phyloP scores from a whole-genome alignment of 169 alveolate genomes.

The Plasmodium yoelii region DNA sequence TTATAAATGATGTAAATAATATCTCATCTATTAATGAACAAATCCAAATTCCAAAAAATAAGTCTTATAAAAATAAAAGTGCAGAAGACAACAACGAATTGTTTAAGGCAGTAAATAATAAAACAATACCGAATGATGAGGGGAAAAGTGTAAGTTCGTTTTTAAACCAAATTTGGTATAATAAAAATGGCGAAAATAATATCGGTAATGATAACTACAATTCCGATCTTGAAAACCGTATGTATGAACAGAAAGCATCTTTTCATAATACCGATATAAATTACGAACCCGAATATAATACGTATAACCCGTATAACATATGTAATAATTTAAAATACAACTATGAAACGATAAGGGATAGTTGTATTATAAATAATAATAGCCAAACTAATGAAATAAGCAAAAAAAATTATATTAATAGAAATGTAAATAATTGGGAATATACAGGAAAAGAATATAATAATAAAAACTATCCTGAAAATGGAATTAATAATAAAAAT shows the following conservation, averaged over 20 bases:
- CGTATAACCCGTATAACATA: too few relatives aligned
- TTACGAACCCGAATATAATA: too few relatives aligned
- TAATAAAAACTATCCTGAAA: background rate
- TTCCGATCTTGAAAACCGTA: background rate
- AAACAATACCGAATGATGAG: background rate
- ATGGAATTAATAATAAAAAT: constrained; percentile 3
- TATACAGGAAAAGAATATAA: constrained; percentile 10
- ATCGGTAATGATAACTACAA: constrained; percentile 1
- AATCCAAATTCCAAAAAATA: too few relatives aligned
- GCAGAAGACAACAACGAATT: background rate
- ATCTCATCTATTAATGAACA: background rate
- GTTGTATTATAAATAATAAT: background rate
- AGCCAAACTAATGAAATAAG: constrained; percentile 2
- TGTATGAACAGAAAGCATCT: too few relatives aligned
- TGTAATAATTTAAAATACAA: background rate
- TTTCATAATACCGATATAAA: too few relatives aligned
- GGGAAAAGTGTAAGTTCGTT: constrained; percentile 41
- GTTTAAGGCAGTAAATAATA: constrained; percentile 10
- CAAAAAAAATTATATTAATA: background rate
- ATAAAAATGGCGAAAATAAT: background rate
- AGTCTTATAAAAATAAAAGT: background rate
- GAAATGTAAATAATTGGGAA: constrained; percentile 29
- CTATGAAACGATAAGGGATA: constrained; percentile 4
- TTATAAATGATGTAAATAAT: constrained; percentile 8
- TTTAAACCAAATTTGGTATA: constrained; percentile 62